A percentile compares a stretch with the other conserved stretches of the same genome.
Conservation (phyloP, 768 basidiomycete species). For the Leucogyrophana mollusca region DNA sequence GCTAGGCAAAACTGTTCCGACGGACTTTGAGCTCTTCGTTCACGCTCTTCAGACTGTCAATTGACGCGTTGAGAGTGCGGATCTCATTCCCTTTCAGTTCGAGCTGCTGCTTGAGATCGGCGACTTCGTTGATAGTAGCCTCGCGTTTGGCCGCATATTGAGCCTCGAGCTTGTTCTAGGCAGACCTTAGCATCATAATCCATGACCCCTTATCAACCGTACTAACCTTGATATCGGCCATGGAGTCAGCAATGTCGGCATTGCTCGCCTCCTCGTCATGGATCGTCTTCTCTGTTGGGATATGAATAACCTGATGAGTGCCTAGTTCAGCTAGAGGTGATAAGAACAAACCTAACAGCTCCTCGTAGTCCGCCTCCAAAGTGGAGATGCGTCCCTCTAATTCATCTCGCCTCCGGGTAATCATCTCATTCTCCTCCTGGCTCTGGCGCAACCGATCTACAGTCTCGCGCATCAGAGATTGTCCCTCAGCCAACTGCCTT, state of each 20-base stretch:
- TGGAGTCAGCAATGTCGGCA: slow-evolving; percentile 78
- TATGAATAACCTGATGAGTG: slow-evolving; percentile 4
- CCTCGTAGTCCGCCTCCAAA: slow-evolving; percentile 94
- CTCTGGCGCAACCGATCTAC: slow-evolving; percentile 86
- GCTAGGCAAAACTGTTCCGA: neutral
- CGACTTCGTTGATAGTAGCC: slow-evolving; percentile 78
- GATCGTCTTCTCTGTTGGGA: slow-evolving; percentile 79
- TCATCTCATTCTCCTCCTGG: slow-evolving; percentile 91
- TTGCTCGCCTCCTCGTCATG: slow-evolving; percentile 85
- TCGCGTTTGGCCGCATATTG: slow-evolving; percentile 94
- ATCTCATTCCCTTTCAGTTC: slow-evolving; percentile 84
- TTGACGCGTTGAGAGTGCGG: slow-evolving; percentile 76
- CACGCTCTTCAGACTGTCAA: slow-evolving; percentile 92
- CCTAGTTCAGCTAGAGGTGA: neutral
- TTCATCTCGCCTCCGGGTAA: slow-evolving; percentile 80
- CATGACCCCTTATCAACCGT: too few species aligned
- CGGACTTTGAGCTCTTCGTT: slow-evolving; percentile 97
- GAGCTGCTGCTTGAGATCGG: slow-evolving; percentile 86
- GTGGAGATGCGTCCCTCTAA: slow-evolving; percentile 77
- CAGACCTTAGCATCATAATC: slow-evolving; percentile 7
- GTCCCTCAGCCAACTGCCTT: slow-evolving; percentile 86
- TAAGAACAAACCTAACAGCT: slow-evolving; percentile 74
- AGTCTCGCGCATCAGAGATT: slow-evolving; percentile 81
- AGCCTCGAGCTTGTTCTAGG: slow-evolving; percentile 87
- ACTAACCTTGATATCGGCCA: slow-evolving; percentile 85